phyloP scores from a whole-genome alignment of 2,329 filamentous ascomycete species.

The Oidium heveae region DNA sequence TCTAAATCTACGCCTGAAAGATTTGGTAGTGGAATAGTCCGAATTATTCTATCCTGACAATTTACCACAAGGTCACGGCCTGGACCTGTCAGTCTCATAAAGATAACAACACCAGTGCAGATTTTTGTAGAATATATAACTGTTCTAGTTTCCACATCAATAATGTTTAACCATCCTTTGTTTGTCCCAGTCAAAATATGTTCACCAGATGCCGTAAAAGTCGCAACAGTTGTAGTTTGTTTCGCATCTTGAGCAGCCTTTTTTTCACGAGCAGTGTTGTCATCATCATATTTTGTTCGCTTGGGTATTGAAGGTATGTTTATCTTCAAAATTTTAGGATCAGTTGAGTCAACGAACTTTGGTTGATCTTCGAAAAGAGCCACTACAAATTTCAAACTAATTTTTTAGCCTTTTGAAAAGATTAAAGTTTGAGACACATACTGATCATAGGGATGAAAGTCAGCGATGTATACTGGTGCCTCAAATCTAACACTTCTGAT shows the following conservation, averaged over 20 bases:
- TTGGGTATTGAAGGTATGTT: slow-evolving; percentile 61
- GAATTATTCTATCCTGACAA: slow-evolving; percentile 79
- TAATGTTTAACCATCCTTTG: slow-evolving; percentile 90
- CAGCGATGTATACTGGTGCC: slow-evolving; percentile 83
- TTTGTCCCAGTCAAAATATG: slow-evolving; percentile 84
- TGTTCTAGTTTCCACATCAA: slow-evolving; percentile 54
- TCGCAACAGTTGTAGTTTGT: slow-evolving; percentile 76
- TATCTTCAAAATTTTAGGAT: slow-evolving; percentile 45
- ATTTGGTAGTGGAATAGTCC: slow-evolving; percentile 76
- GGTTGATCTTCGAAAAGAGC: slow-evolving; percentile 88
- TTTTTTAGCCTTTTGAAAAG: not conserved
- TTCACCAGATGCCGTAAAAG: slow-evolving; percentile 65
- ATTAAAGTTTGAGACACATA: slow-evolving; percentile 18
- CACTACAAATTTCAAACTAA: slow-evolving; percentile 60
- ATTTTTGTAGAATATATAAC: slow-evolving; percentile 80
- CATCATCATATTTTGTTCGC: slow-evolving; percentile 37
- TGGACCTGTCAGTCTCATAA: slow-evolving; percentile 59
- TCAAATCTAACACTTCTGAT: slow-evolving; percentile 70
- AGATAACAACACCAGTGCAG: slow-evolving; percentile 67
- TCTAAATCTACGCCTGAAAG: slow-evolving; percentile 43
- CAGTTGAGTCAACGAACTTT: slow-evolving; percentile 57
- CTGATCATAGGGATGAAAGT: slow-evolving; percentile 80
- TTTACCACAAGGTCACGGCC: slow-evolving; percentile 80
- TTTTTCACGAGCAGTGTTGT: slow-evolving; percentile 51
- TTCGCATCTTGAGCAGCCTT: slow-evolving; percentile 79